Evolutionary conservation across 305 asterid genomes (phyloP).

Genomic region (Fraxinus albicans): DNA sequence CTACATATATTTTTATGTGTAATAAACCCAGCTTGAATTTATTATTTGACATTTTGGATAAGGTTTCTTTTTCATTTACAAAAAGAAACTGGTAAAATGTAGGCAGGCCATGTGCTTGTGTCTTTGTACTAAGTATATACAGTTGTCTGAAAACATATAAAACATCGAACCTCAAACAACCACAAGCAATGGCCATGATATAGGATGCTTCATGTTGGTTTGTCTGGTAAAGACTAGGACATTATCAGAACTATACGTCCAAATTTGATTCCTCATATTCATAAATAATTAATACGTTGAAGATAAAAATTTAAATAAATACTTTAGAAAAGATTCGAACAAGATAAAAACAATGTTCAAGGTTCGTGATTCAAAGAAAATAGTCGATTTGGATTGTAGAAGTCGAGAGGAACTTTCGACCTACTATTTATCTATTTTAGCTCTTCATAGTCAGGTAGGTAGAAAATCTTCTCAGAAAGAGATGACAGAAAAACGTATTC

Average conservation of each 20-base stretch:
- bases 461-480: background rate
- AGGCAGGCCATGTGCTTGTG: background rate
- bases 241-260: background rate
- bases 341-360: background rate
- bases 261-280: background rate
- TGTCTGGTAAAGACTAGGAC: background rate
- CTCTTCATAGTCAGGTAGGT: background rate
- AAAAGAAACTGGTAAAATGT: background rate
- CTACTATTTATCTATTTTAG: background rate
- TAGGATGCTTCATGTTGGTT: background rate
- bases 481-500: background rate
- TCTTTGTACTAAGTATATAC: background rate
- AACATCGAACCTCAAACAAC: background rate
- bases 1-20: background rate
- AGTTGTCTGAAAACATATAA: background rate
- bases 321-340: background rate
- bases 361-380: background rate
- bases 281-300: no score
- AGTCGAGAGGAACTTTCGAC: background rate
- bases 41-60: background rate
- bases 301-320: background rate
- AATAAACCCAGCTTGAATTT: background rate
- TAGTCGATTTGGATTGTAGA: background rate
- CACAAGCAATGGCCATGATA: background rate
- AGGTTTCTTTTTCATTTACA: background rate